These are phyloP conservation scores for Cyclotella atomus DNA, from an alignment of 108 stramenopile species.

Conservation along the genomic window DNA sequence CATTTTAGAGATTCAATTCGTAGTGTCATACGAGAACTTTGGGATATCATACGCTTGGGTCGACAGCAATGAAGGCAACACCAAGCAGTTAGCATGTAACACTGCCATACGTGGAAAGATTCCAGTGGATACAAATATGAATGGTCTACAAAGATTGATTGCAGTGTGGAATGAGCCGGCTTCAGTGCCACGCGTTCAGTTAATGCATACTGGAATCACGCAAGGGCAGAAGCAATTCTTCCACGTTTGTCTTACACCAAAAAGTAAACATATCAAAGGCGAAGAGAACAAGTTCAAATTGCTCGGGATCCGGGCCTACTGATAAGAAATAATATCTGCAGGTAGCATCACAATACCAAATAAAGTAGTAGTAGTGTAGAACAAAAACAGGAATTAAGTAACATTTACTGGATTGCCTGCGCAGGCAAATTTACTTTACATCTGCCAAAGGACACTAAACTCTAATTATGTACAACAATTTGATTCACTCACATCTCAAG, in stretches of 20 bases:
- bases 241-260: constrained; percentile 41
- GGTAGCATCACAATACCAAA: too few relatives aligned
- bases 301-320: constrained; percentile 27
- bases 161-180: constrained; percentile 26
- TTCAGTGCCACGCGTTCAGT: constrained; percentile 21
- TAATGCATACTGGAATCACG: constrained; percentile 6
- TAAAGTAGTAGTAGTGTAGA: too few relatives aligned
- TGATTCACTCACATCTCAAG: neutral
- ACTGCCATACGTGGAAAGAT: constrained; percentile 2
- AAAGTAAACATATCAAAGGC: constrained; percentile 5
- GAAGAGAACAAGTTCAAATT: constrained; percentile 43
- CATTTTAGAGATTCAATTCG: constrained; percentile 29
- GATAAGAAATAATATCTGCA: too few relatives aligned
- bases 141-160: constrained; percentile 11
- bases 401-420: neutral
- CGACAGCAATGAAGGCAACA: constrained; percentile 14
- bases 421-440: neutral
- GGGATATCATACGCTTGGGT: constrained; percentile 40
- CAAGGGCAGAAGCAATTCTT: constrained; percentile 19
- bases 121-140: constrained; percentile 1
- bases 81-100: constrained; percentile 10
- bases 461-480: neutral
- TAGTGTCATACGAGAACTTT: constrained; percentile 38
- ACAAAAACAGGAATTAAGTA: too few relatives aligned
- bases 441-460: neutral